Evolutionary conservation across 768 basidiomycete genomes (phyloP), one percentile per base, ranked within the genome.

Genomic region (Mycena galericulata): DNA sequence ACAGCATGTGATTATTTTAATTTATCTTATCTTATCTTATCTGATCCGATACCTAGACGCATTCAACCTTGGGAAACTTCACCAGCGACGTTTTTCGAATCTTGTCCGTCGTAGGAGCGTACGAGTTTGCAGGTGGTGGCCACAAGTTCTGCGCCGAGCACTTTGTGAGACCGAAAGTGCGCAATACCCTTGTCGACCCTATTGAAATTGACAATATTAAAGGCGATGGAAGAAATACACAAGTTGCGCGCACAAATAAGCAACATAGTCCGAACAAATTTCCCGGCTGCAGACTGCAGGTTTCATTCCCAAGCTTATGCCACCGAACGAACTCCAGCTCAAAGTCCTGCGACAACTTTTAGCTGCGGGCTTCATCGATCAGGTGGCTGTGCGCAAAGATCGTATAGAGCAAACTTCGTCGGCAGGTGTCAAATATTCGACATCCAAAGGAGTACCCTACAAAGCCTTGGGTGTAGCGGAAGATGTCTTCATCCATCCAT

Each of bases 171-270:
- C 86, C 86, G 0, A 99, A 98, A 86, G 97, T 96, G 74, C 38
- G 82, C 66, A 4, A 53, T 27, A 6, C 20, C 24, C 61, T 11
- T 10, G 2, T 2, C 4, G 9, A 29, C 41, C 34, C 14, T n/a
- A 32, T 49, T n/a, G 40, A 26, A 15, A 29, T 41, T 24, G 38
- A 29, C 7, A 61, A 15, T 14, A 4, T 43, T 30, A 22, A 46
- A 98, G 97, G 94, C 96, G 0, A 99, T 99, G 97, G 94, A 98
- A 80, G 98, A 99, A 81, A 97, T 98, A 38, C 98, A 97, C 79
- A 98, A 99, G 77, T 85, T 99, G 6, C 89, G 96, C 38, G 86
- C 89, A 0, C 98, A 99, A 75, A 92, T 99, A 63, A 92, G 88
- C 73, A 88, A 87, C 64, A 96, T 99, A 49, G 93, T 97, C 6